A percentile compares a stretch with the other conserved stretches of the same genome.
These are phyloP conservation scores for Coffea eugenioides DNA, from an alignment of 257 asterid genomes.

Conservation along the genomic window DNA sequence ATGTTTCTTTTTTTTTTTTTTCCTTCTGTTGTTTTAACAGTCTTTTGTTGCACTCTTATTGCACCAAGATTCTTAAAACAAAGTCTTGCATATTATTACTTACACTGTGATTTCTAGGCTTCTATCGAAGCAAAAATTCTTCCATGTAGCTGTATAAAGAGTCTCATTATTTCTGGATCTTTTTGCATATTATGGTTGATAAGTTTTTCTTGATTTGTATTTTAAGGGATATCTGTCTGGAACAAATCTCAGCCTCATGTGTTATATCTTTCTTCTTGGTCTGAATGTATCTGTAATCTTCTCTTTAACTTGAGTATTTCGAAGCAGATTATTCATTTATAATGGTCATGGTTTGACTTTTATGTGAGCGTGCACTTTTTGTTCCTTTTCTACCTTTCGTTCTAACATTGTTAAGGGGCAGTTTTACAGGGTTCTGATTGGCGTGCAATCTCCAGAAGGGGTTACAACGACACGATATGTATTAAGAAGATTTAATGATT, in stretches of 20 bases:
- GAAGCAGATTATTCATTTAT: not conserved
- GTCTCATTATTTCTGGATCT: not conserved
- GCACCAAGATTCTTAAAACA: not conserved
- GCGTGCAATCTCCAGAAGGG: constrained; percentile 91
- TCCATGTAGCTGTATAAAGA: not conserved
- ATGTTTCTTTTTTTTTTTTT: not conserved
- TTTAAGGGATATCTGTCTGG: not conserved
- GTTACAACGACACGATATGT: constrained; percentile 74
- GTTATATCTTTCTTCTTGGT: not conserved
- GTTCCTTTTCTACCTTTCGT: not conserved
- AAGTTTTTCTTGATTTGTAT: not conserved
- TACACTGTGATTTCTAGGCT: not conserved
- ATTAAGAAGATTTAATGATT: constrained; percentile 91
- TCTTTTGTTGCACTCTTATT: no score
- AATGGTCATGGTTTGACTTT: not conserved
- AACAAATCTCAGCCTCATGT: not conserved
- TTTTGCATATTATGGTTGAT: not conserved
- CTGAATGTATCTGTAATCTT: not conserved
- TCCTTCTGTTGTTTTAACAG: not conserved
- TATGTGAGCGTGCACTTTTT: no score
- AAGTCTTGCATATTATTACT: not conserved
- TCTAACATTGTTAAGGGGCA: constrained; percentile 55
- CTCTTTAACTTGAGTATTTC: not conserved
- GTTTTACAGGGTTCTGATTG: constrained; percentile 97
- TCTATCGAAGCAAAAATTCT: not conserved